Evolutionary conservation across 352 stramenopile species (phyloP), one percentile per base, ranked within the genome.

Genomic region (Aphanomyces cochlioides): DNA sequence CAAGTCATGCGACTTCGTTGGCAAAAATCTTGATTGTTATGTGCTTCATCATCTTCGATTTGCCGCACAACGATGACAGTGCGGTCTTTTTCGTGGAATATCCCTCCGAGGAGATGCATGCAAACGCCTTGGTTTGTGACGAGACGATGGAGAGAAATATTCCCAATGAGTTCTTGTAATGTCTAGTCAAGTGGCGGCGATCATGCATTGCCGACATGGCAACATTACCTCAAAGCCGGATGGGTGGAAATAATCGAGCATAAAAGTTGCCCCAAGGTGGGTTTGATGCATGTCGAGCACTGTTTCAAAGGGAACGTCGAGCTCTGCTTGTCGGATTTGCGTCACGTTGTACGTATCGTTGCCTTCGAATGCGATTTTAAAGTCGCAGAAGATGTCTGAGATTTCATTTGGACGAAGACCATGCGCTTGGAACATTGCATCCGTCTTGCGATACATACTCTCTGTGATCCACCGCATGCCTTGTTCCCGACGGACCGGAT

Each of bases 391-490:
- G 10, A n/a, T n/a, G 43, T 50, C 43, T 12, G 10, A n/a, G 10
- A 50, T 12, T 12, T 50, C 43, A n/a, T 50, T n/a, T 12, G 10
- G 43, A n/a, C 43, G 43, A n/a, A 50, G 43, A n/a, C 43, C 43
- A n/a, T 50, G 43, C 10, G 43, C 10, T 50, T 50, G 43, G 43
- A 50, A 50, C 1, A 50, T 50, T 12, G 43, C 43, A n/a, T 50
- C 43, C 43, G 43, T 50, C 43, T 50, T 50, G 43, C 43, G 43
- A n/a, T 50, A 50, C 43, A 50, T 50, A n/a, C 43, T 50, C 43
- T 50, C 43, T 12, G 43, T 50, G 43, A 50, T 50, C 43, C 43
- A 50, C 43, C 43, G 43, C 43, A 50, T 50, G 43, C 43, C 43
- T 50, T 50, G 43, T 12, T 50, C 43, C 43, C 43, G 43, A n/a